Evolutionary conservation across 257 asterid species (phyloP), one percentile per base, ranked within the genome.

Genomic region (Thymus mandschuricus): DNA sequence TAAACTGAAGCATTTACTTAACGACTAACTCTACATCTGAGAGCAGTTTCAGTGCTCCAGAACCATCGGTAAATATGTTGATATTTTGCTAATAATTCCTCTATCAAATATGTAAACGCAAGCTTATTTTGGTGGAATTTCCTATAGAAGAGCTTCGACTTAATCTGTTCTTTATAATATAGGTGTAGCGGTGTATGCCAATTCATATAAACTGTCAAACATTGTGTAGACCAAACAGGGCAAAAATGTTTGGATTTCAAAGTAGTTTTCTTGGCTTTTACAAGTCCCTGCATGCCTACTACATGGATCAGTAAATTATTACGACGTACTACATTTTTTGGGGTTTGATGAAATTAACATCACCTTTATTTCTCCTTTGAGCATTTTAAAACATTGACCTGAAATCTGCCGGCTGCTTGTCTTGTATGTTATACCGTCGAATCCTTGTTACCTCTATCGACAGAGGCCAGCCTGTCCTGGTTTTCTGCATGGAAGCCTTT

Each of bases 1-100:
- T 62, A 60, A 56, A 29, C 61, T 55, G n/a, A 70, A 43, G 35
- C 50, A 8, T 80, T 65, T 56, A 75, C 69, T 58, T 64, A 63
- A n/a, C 8, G 29, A 49, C 56, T 29, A 64, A 58, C 60, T 51
- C 41, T 74, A 62, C 41, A 60, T 63, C 49, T 38, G 40, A 70
- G 59, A 68, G 80, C 75, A 79, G 58, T 65, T 74, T 34, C 4
- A 46, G 21, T 41, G 60, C 61, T 68, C 73, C 59, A 28, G 11
- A 56, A 66, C 29, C 43, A 33, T 57, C 35, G 60, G 63, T 73
- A 35, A 21, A 55, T 65, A 60, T 69, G 75, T 64, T 52, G 50
- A 67, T 70, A 44, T 6, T 33, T 31, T n/a, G 40, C 4, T 35
- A 1, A 35, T 6, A 35, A 35, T 3, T 35, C 40, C 40, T 35